A percentile compares a stretch with the other conserved stretches of the same genome.
These are phyloP conservation scores for Talaromyces liani DNA, from an alignment of 495 filamentous ascomycete species.

Conservation along the genomic window DNA sequence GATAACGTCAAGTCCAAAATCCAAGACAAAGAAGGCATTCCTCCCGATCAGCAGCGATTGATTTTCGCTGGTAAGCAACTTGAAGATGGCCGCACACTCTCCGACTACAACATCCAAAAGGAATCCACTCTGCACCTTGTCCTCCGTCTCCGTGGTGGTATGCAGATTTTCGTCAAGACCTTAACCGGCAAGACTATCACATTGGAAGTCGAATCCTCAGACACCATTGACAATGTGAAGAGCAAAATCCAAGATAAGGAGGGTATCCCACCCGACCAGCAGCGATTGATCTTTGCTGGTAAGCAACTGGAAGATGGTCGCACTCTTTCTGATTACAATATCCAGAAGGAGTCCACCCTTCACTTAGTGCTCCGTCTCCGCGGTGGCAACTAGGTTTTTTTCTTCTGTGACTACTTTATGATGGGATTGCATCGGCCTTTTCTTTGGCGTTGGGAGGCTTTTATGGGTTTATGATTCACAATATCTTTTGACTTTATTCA, in stretches of 20 bases:
- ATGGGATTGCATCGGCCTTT: constrained; percentile 10
- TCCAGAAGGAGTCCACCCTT: constrained; percentile 86
- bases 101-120: constrained; percentile 99
- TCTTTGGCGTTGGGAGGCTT: constrained; percentile 38
- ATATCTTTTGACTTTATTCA: constrained; percentile 15
- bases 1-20: constrained; percentile 99
- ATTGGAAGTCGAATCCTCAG: constrained; percentile 78
- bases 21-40: constrained; percentile 95
- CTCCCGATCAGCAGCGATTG: constrained; percentile 93
- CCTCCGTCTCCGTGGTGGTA: constrained; percentile 93
- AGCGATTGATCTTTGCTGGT: constrained; percentile 84
- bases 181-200: constrained; percentile 91
- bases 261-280: constrained; percentile 83
- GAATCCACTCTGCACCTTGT: constrained; percentile 97
- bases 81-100: constrained; percentile 91
- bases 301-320: constrained; percentile 86
- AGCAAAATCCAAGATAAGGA: constrained; percentile 91
- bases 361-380: constrained; percentile 84
- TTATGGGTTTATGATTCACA: constrained; percentile 2
- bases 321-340: constrained; percentile 84
- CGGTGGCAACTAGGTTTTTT: constrained; percentile 24
- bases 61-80: constrained; percentile 99
- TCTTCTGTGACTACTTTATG: not conserved
- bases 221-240: constrained; percentile 93
- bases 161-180: constrained; percentile 95